Percentiles rank a stretch among this genome's conserved stretches.
Conservation (phyloP, 169 alveolate species). For the Pseudocohnilembus persalinus region DNA sequence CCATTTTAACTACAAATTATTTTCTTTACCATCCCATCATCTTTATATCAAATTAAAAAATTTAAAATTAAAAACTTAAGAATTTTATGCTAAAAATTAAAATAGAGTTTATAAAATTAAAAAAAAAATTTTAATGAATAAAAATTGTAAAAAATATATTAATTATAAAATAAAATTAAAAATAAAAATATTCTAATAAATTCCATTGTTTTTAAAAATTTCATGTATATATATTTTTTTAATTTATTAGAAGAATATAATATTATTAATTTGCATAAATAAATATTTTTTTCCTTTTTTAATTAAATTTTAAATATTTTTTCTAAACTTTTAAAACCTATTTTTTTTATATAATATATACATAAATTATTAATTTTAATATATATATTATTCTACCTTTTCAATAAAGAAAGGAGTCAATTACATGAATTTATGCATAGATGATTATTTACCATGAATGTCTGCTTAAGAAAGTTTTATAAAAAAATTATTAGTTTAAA, state of each 20-base stretch:
- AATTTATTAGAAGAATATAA: too few species aligned
- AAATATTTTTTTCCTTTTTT: too few species aligned
- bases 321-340: too few species aligned
- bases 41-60: background rate
- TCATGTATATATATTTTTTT: background rate
- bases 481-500: too few species aligned
- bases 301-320: too few species aligned
- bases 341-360: too few species aligned
- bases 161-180: too few species aligned
- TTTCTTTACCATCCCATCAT: constrained; percentile 16
- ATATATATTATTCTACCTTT: constrained; percentile 9
- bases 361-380: background rate
- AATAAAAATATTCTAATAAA: background rate
- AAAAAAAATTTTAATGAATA: background rate
- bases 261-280: too few species aligned
- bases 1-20: constrained; percentile 53
- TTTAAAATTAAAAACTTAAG: too few species aligned
- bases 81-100: too few species aligned
- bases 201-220: background rate
- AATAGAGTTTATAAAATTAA: too few species aligned
- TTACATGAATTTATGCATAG: constrained; percentile 31
- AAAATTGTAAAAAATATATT: too few species aligned
- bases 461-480: background rate
- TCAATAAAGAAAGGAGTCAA: constrained; percentile 56
- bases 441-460: background rate